These are phyloP conservation scores for Colletotrichum ledebouriae DNA, from an alignment of 2,329 filamentous ascomycete species.

Conservation along the genomic window DNA sequence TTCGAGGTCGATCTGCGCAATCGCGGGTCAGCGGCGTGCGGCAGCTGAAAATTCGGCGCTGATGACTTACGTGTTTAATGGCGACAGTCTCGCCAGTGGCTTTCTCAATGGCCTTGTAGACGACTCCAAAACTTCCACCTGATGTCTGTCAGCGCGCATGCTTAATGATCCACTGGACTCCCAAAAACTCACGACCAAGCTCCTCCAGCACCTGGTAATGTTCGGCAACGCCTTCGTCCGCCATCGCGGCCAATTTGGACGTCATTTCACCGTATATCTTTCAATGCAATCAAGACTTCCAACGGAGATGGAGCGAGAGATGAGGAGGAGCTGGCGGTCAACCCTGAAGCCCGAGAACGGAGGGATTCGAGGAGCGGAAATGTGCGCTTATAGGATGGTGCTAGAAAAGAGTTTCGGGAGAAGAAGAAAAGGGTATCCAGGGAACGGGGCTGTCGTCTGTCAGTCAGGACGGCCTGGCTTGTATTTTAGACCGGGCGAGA, in stretches of 20 bases:
- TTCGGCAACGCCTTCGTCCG: conserved; percentile 78
- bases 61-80: conserved; percentile 88
- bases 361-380: conserved; percentile 30
- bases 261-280: conserved; percentile 33
- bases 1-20: conserved; percentile 90
- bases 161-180: not conserved
- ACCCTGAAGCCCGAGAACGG: conserved; percentile 38
- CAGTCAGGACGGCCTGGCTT: conserved; percentile 42
- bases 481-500: conserved; percentile 38
- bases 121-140: conserved; percentile 96
- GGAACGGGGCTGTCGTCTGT: conserved; percentile 39
- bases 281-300: conserved; percentile 27
- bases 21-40: not conserved
- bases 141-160: conserved; percentile 40
- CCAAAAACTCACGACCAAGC: conserved; percentile 81
- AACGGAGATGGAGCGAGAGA: conserved; percentile 35
- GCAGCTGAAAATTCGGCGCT: not conserved
- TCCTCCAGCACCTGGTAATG: conserved; percentile 97
- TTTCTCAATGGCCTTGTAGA: conserved; percentile 96
- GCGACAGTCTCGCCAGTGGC: conserved; percentile 92
- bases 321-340: conserved; percentile 37
- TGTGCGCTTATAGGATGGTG: conserved; percentile 31
- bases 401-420: conserved; percentile 37
- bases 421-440: conserved; percentile 43
- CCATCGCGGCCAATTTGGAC: conserved; percentile 56